These are phyloP conservation scores for Pythium utonaiense DNA, from an alignment of 352 stramenopile species.

Conservation along the genomic window DNA sequence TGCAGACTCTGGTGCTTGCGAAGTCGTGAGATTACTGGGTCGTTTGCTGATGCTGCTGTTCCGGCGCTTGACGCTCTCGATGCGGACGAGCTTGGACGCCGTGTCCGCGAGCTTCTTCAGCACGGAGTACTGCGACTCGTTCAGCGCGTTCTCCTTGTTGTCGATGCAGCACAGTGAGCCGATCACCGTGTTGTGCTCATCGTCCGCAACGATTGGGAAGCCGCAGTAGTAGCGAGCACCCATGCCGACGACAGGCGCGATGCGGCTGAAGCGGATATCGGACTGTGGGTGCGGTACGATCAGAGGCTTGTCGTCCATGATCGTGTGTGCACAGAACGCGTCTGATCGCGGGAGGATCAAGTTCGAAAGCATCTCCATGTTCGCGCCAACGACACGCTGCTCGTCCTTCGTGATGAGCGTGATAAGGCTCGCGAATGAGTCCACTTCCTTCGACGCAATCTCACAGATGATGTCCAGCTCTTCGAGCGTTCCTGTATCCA, in stretches of 20 bases:
- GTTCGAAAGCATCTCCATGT: slow-evolving; percentile 24
- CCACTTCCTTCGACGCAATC: slow-evolving; percentile 45
- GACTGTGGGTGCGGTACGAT: slow-evolving; percentile 51
- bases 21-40: too few relatives aligned
- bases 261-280: slow-evolving; percentile 56
- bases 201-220: slow-evolving; percentile 46
- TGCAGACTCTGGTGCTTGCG: too few relatives aligned
- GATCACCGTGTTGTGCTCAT: slow-evolving; percentile 41
- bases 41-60: too few relatives aligned
- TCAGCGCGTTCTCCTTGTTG: slow-evolving; percentile 36
- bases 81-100: slow-evolving; percentile 15
- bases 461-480: slow-evolving; percentile 66
- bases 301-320: slow-evolving; percentile 55
- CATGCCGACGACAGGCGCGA: slow-evolving; percentile 14
- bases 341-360: slow-evolving; percentile 40
- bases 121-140: slow-evolving; percentile 48
- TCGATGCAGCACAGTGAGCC: slow-evolving; percentile 62
- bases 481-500: slow-evolving; percentile 37
- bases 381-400: slow-evolving; percentile 43
- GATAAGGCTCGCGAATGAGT: slow-evolving; percentile 44
- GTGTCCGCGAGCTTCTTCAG: slow-evolving; percentile 44
- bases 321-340: slow-evolving; percentile 38
- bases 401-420: slow-evolving; percentile 46
- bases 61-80: background rate
- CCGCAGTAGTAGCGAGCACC: slow-evolving; percentile 67